phyloP scores from a whole-genome alignment of 176 grass and related monocot genomes.

The Musa acuminata region DNA sequence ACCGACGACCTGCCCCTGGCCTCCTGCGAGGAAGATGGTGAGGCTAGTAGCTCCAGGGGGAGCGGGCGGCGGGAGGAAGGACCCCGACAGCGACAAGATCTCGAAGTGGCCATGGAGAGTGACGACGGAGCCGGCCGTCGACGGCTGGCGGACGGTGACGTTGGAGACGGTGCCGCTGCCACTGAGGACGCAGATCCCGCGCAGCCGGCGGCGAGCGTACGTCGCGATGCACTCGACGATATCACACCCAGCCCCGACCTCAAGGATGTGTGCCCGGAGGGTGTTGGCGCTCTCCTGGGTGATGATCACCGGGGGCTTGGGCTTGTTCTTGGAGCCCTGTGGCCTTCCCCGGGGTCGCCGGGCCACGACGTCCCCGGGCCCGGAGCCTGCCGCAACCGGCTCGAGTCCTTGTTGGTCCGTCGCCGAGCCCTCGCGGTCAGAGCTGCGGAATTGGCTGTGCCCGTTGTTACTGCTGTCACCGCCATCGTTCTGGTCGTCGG shows the following conservation, averaged over 20 bases:
- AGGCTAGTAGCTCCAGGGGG: conserved; percentile 89
- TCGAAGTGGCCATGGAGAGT: conserved; percentile 91
- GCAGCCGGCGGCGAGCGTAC: conserved; percentile 78
- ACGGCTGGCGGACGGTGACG: conserved; percentile 86
- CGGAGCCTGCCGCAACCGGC: conserved; percentile 14
- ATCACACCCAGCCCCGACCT: conserved; percentile 83
- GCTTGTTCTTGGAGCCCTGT: conserved; percentile 79
- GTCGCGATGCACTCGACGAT: conserved; percentile 78
- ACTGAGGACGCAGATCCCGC: conserved; percentile 91
- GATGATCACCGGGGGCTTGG: conserved; percentile 97
- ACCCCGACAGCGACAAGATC: conserved; percentile 89
- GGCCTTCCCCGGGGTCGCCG: conserved; percentile 76
- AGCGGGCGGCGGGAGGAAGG: conserved; percentile 90
- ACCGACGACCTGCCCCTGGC: conserved; percentile 82
- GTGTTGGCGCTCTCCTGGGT: conserved; percentile 97
- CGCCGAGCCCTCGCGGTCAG: conserved; percentile 38
- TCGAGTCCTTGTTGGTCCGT: conserved; percentile 26
- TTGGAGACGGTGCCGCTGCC: conserved; percentile 91
- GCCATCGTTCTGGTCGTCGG: conserved; percentile 10
- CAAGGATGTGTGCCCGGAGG: conserved; percentile 91
- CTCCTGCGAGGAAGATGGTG: conserved; percentile 89
- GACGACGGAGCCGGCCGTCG: conserved; percentile 60
- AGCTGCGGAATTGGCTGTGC: conserved; percentile 30
- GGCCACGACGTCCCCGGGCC: conserved; percentile 28
- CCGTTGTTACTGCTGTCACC: conserved; percentile 27